Evolutionary conservation across 148 eudicot genomes (phyloP).

Genomic region (Mesembryanthemum crystallinum): DNA sequence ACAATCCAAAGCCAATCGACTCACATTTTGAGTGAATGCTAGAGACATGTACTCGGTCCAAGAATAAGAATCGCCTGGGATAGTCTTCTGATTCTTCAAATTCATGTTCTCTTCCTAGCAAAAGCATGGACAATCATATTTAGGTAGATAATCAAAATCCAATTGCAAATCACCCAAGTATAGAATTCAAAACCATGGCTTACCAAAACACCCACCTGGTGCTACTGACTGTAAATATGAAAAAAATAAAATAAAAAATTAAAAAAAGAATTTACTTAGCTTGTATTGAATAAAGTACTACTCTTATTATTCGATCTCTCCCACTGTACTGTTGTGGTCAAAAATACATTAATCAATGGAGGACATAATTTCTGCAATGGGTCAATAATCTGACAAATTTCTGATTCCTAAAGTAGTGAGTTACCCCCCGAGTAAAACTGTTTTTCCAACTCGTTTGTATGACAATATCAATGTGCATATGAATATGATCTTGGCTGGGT

Average conservation of each 20-base stretch:
- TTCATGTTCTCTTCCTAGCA: constrained; percentile 80
- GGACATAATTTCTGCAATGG: neutral
- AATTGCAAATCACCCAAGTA: too few species aligned
- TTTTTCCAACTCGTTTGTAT: neutral
- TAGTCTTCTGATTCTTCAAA: constrained; percentile 52
- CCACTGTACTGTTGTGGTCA: too few species aligned
- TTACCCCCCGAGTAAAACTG: neutral
- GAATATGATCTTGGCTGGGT: too few species aligned
- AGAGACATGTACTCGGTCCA: constrained; percentile 84
- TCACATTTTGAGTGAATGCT: constrained; percentile 72
- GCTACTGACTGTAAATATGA: too few species aligned
- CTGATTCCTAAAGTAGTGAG: neutral
- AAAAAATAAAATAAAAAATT: too few species aligned
- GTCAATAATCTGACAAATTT: neutral
- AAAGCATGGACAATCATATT: constrained; percentile 1
- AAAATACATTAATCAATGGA: too few species aligned
- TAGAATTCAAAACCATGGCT: too few species aligned
- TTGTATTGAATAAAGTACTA: too few species aligned
- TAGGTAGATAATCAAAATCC: too few species aligned
- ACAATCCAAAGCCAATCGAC: constrained; percentile 15
- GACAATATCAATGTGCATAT: too few species aligned
- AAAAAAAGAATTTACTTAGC: neutral
- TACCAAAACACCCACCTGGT: too few species aligned
- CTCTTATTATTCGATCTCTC: too few species aligned
- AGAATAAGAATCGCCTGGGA: constrained; percentile 37